These are phyloP conservation scores for Tetraselmis striata DNA, from an alignment of 139 green algal species.

Conservation along the genomic window DNA sequence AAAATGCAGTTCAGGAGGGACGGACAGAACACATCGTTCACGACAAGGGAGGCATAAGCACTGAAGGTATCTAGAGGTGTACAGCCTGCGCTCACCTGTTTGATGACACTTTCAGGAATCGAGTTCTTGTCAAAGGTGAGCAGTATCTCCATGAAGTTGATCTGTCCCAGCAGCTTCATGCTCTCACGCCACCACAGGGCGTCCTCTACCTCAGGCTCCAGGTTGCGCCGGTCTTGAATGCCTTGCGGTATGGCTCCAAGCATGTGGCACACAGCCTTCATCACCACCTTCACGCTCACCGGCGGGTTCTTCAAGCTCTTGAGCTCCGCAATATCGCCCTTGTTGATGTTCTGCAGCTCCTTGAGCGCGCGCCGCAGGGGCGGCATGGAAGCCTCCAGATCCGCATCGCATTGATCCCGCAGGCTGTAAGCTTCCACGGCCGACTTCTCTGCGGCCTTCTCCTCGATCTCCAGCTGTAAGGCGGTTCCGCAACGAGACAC, in stretches of 20 bases:
- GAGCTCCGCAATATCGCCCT: constrained; percentile 45
- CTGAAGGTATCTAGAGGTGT: too few relatives aligned
- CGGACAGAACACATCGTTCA: too few relatives aligned
- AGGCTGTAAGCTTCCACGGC: neutral
- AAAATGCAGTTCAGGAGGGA: too few relatives aligned
- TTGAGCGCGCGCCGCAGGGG: neutral
- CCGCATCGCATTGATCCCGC: neutral
- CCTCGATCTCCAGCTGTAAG: neutral
- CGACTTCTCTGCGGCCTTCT: neutral
- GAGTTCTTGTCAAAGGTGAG: constrained; percentile 54
- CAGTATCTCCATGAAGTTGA: constrained; percentile 48
- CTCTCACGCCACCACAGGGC: constrained; percentile 48
- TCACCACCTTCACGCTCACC: constrained; percentile 34
- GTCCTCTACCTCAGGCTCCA: constrained; percentile 29
- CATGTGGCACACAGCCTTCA: constrained; percentile 42
- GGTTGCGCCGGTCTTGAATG: constrained; percentile 14
- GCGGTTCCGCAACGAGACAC: too few relatives aligned
- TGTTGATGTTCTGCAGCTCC: constrained; percentile 34
- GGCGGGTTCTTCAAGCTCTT: constrained; percentile 37
- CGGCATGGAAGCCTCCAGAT: neutral
- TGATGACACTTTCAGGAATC: constrained; percentile 36
- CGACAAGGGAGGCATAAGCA: neutral
- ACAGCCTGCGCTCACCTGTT: constrained; percentile 32
- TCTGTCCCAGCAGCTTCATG: constrained; percentile 37
- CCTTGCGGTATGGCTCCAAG: constrained; percentile 23